Percentiles rank a stretch among this genome's conserved stretches.
Evolutionary conservation across 1,284 basidiomycete genomes (phyloP).

Genomic region (Austroboletus niveus): DNA sequence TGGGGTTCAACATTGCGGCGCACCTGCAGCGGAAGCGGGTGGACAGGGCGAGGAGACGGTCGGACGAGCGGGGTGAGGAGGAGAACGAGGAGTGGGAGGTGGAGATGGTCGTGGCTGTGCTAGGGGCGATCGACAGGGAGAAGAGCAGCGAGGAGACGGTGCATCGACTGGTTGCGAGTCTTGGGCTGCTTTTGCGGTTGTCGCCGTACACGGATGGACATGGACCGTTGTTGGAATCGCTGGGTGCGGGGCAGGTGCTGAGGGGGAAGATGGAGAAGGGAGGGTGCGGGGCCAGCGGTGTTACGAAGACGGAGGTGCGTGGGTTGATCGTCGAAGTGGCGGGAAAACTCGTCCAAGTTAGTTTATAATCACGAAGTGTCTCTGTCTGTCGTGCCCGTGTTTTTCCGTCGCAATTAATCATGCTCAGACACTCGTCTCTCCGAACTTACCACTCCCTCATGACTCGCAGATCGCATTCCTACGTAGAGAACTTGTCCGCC

Average conservation of each 20-base stretch:
- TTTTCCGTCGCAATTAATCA: too few species aligned
- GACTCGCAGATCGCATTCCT: conserved; percentile 31
- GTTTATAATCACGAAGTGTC: too few species aligned
- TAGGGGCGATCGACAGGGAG: conserved; percentile 75
- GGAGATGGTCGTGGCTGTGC: conserved; percentile 75
- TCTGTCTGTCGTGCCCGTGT: too few species aligned
- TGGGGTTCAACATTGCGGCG: conserved; percentile 75
- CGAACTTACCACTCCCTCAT: too few species aligned
- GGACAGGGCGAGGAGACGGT: conserved; percentile 40
- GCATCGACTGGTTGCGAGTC: conserved; percentile 73
- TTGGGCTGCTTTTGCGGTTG: conserved; percentile 71
- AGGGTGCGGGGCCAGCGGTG: conserved; percentile 47
- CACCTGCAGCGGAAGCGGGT: conserved; percentile 60
- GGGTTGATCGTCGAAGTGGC: conserved; percentile 68
- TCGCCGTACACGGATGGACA: conserved; percentile 63
- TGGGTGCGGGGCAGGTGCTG: conserved; percentile 58
- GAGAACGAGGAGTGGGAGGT: conserved; percentile 80
- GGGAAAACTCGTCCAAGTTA: neutral
- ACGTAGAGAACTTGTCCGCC: conserved; percentile 46
- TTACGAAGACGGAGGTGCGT: conserved; percentile 61
- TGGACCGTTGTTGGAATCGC: conserved; percentile 62
- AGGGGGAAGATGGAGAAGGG: conserved; percentile 50
- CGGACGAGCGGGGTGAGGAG: conserved; percentile 35
- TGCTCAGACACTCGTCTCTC: neutral
- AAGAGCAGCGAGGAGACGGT: conserved; percentile 79